A percentile compares a stretch with the other conserved stretches of the same genome.
Conservation (phyloP, 2,329 filamentous ascomycete genomes). For the Trichoderma lentiforme region DNA sequence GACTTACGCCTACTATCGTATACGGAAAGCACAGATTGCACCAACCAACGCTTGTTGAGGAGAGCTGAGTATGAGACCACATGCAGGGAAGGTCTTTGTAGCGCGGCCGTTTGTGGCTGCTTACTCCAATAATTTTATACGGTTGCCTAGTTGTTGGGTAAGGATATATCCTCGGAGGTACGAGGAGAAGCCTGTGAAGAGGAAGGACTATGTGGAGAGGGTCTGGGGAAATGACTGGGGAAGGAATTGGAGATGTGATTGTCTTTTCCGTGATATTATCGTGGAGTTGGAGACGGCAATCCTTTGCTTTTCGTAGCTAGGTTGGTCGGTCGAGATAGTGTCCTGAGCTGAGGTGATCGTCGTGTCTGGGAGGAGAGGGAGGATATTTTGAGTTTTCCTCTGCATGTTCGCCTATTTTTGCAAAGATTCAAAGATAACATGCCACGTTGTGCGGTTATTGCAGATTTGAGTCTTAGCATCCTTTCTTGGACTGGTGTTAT, state of each 20-base stretch:
- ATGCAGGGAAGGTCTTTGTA: neutral
- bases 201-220: neutral
- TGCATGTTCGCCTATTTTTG: neutral
- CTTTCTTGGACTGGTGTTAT: neutral
- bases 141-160: neutral
- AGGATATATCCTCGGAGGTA: neutral
- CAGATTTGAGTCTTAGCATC: neutral
- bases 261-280: slow-evolving; percentile 7
- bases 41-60: neutral
- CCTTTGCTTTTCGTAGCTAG: neutral
- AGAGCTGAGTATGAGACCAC: neutral
- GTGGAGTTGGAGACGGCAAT: neutral
- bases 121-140: neutral
- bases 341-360: neutral
- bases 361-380: neutral
- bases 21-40: neutral
- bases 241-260: neutral
- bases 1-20: neutral
- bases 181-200: neutral
- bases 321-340: too few relatives aligned
- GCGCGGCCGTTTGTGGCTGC: neutral
- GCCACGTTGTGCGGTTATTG: neutral
- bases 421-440: neutral
- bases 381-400: neutral
- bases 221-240: neutral